Evolutionary conservation across 1,284 basidiomycete species (phyloP), one percentile per base, ranked within the genome.

Genomic region (Heterobasidion occidentale): DNA sequence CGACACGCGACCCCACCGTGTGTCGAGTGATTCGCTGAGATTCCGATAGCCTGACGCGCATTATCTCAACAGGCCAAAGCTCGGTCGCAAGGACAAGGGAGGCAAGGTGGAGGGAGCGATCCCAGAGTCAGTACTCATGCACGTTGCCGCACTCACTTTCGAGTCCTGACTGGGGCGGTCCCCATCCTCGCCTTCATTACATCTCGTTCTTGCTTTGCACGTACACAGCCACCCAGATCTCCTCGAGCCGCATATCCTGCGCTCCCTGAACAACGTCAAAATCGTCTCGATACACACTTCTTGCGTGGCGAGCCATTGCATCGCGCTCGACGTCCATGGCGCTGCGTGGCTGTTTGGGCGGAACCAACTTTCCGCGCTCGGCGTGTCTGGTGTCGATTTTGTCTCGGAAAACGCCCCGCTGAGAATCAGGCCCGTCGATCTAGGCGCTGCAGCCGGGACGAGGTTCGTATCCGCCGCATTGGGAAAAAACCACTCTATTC

Each of bases 321-420:
- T 94, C 49, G 84, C 77, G 9, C 69, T 95, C 58, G 90, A 92
- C 72, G 69, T 81, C 36, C 75, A 86, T 53, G 94, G 94, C 19
- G 76, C 80, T 19, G 93, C 91, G 3, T 95, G 90, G 83, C 70
- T 95, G 63, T 90, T 94, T 67, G 94, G 94, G 1, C 81, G 91
- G 50, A 92, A 93, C 70, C 79, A 81, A 59, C 77, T 77, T 54
- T 73, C 75, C 58, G 75, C 78, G 38, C 74, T 90, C 46, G 84
- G 89, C 35, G 68, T 83, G 15, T 62, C 77, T 14, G 74, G 70
- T 38, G 74, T 75, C 56, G 83, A 84, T 56, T 73, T 70, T 54
- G 74, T 93, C 57, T 85, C 86, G 15, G 88, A 92, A 72, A 84
- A 83, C 67, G 80, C 78, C 56, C 92, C 88, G 20, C 77, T 77